Percentiles rank a stretch among this genome's conserved stretches.
phyloP scores from a whole-genome alignment of 768 basidiomycete species.

The Leccinum arenicola region DNA sequence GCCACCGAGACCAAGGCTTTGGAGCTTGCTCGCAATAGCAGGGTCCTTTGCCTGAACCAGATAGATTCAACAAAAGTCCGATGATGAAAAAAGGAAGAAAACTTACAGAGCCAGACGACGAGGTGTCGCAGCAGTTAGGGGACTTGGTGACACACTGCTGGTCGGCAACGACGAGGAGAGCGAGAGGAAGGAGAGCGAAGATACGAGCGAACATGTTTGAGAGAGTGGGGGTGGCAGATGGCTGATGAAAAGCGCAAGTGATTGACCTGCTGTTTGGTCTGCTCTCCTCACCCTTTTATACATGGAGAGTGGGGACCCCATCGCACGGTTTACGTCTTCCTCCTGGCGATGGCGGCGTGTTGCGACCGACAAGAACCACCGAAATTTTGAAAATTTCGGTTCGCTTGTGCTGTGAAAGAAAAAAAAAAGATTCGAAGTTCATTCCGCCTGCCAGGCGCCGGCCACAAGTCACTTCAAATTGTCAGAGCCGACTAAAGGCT shows the following conservation, averaged over 20 bases:
- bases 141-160: constrained; percentile 1
- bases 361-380: no score
- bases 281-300: background rate
- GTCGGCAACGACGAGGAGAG: constrained; percentile 11
- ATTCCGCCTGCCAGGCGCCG: no score
- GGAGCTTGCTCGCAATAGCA: background rate
- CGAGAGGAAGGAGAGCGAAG: constrained; percentile 19
- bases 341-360: background rate
- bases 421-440: no score
- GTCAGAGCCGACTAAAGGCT: no score
- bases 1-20: background rate
- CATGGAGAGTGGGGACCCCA: background rate
- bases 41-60: no score
- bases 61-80: background rate
- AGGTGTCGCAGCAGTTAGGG: constrained; percentile 14
- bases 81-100: background rate
- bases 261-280: background rate
- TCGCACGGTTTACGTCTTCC: background rate
- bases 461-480: no score
- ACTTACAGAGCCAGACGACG: background rate
- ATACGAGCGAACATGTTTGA: constrained; percentile 17
- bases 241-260: background rate
- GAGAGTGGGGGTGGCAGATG: background rate
- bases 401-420: no score
- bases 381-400: no score